Evolutionary conservation across 2,329 filamentous ascomycete species (phyloP).

Genomic region (Botryotinia narcissicola): DNA sequence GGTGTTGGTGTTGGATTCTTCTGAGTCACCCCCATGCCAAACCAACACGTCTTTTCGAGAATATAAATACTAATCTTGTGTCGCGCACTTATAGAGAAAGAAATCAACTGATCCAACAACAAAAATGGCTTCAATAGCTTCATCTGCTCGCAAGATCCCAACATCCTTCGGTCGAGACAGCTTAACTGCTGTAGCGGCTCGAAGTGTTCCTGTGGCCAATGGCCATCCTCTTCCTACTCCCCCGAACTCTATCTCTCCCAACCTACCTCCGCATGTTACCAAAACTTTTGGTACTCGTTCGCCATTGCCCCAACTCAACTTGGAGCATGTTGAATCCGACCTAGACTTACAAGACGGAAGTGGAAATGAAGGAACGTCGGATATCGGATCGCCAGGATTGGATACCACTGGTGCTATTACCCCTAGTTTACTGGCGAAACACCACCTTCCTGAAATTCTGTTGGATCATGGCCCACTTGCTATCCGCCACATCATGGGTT

Average conservation of each 20-base stretch:
- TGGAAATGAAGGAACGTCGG: conserved; percentile 31
- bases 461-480: conserved; percentile 86
- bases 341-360: conserved; percentile 70
- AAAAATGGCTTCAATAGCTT: conserved; percentile 63
- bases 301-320: conserved; percentile 40
- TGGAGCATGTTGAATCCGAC: conserved; percentile 76
- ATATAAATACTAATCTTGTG: conserved; percentile 30
- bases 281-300: conserved; percentile 55
- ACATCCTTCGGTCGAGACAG: conserved; percentile 62
- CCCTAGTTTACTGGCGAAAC: conserved; percentile 77
- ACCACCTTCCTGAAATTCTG: conserved; percentile 87
- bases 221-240: conserved; percentile 75
- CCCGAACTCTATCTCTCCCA: conserved; percentile 91
- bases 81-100: conserved; percentile 39
- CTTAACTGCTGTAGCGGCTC: conserved; percentile 70
- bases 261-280: conserved; percentile 76
- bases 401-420: conserved; percentile 84
- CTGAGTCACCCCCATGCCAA: conserved; percentile 8
- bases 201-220: conserved; percentile 55
- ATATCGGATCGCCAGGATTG: conserved; percentile 41
- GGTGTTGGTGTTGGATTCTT: conserved; percentile 7
- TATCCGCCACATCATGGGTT: conserved; percentile 93
- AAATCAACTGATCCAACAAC: conserved; percentile 32
- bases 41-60: conserved; percentile 23
- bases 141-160: conserved; percentile 63